A percentile compares a stretch with the other conserved stretches of the same genome.
These are phyloP conservation scores for Eustoma russellianum DNA, from an alignment of 257 asterid species.

Conservation along the genomic window DNA sequence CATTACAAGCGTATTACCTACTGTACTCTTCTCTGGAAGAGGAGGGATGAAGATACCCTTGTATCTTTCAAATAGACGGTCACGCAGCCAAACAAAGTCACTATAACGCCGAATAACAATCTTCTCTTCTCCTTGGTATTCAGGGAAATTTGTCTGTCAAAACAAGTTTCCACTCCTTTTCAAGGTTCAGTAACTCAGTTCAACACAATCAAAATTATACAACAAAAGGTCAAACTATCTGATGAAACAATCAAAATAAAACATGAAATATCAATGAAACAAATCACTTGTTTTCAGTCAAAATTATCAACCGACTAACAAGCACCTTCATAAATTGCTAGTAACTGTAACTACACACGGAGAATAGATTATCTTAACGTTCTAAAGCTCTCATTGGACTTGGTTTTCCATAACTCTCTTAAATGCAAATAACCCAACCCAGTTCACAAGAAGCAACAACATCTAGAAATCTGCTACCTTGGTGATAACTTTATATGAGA, in stretches of 20 bases:
- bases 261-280: no score
- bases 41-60: slow-evolving; percentile 98
- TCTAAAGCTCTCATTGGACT: no score
- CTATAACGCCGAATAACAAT: slow-evolving; percentile 90
- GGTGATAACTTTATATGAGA: slow-evolving; percentile 95
- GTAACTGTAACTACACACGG: no score
- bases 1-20: slow-evolving; percentile 47
- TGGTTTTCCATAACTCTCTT: no score
- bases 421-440: no score
- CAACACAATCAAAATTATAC: neutral
- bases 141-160: slow-evolving; percentile 81
- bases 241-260: no score
- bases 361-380: no score
- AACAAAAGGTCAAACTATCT: no score
- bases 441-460: no score
- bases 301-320: no score
- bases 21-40: slow-evolving; percentile 98
- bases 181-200: neutral
- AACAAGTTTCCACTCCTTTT: slow-evolving; percentile 5
- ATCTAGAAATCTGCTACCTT: slow-evolving; percentile 31
- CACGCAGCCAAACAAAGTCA: slow-evolving; percentile 94
- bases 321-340: no score
- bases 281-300: no score
- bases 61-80: slow-evolving; percentile 84
- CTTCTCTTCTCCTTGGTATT: slow-evolving; percentile 78